Evolutionary conservation across 495 filamentous ascomycete species (phyloP).

Genomic region (Alectoria sarmentosa): DNA sequence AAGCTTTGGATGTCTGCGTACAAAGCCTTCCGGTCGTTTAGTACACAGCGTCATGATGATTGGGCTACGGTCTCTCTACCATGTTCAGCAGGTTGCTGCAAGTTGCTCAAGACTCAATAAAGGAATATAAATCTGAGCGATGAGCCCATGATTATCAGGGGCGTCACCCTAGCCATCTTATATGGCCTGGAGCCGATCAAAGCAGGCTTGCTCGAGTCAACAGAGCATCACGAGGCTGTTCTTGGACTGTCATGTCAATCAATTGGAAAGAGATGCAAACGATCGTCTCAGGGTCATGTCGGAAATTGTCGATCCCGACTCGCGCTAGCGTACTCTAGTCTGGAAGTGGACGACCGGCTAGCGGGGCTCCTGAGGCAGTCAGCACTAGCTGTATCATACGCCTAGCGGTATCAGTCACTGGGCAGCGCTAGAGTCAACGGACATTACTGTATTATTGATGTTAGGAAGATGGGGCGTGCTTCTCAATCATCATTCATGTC

Average conservation of each 20-base stretch:
- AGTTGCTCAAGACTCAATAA: not conserved
- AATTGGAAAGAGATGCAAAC: not conserved
- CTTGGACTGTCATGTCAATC: not conserved
- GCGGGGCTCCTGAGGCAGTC: too few relatives aligned
- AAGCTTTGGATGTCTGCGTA: conserved; percentile 15
- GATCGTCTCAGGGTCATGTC: conserved; percentile 10
- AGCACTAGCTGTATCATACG: not conserved
- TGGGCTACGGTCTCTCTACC: not conserved
- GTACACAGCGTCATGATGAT: conserved; percentile 26
- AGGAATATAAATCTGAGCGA: not conserved
- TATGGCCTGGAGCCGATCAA: not conserved
- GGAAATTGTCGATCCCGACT: conserved; percentile 9
- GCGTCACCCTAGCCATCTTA: not conserved
- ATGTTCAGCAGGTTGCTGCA: not conserved
- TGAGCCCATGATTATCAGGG: not conserved
- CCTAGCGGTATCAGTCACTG: not conserved
- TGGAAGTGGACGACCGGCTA: not conserved
- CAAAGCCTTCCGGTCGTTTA: conserved; percentile 34
- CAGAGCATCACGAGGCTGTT: not conserved
- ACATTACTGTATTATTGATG: too few relatives aligned
- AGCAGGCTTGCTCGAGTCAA: not conserved
- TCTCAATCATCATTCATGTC: too few relatives aligned
- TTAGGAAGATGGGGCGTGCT: too few relatives aligned
- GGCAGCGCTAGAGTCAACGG: too few relatives aligned
- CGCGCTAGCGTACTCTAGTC: too few relatives aligned